Evolutionary conservation across 129 eudicot species (phyloP), one percentile per base, ranked within the genome.

Genomic region (Smallanthus sonchifolius): DNA sequence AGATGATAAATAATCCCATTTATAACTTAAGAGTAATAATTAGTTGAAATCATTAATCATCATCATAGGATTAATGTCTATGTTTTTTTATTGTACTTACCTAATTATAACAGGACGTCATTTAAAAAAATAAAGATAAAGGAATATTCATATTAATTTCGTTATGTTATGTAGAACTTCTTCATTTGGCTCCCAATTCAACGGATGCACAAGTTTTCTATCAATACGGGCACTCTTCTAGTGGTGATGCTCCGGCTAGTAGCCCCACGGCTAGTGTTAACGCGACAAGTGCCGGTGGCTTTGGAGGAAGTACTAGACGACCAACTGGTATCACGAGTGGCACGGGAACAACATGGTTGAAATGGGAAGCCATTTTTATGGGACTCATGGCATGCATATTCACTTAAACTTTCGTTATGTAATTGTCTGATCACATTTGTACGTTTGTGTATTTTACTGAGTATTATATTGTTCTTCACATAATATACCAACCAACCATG

Each of bases 201-300:
- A 75, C 91, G 24, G 95, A 86, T 20, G 91, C 95, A 71, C 88
- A 88, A 80, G 78, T 86, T 40, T 88, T 88, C 82, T 83, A 83
- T 75, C 87, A 88, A 72, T 69, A 79, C 37, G 85, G 79, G 2
- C 82, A 43, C 24, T 71, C 78, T 32, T 82, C 85, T 57, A 67
- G 40, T 36, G 76, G 7, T 9, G 37, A 6, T 44, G 61, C 72
- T 63, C 70, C 70, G 74, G 84, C 86, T 45, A 80, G 65, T 55
- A 80, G 80, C 73, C 84, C 88, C 10, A 44, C 85, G 62, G 73
- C 52, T 7, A 71, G 69, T 43, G 75, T 74, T 44, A 86, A 83
- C 30, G 61, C 72, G n/a, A 75, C 74, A 54, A 72, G 68, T 39
- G 64, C 15, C 42, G 38, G 76, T 11, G 69, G 67, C 6, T 40